Evolutionary conservation across 2,329 filamentous ascomycete species (phyloP), one percentile per base, ranked within the genome.

Genomic region (Chaetomium sp.): DNA sequence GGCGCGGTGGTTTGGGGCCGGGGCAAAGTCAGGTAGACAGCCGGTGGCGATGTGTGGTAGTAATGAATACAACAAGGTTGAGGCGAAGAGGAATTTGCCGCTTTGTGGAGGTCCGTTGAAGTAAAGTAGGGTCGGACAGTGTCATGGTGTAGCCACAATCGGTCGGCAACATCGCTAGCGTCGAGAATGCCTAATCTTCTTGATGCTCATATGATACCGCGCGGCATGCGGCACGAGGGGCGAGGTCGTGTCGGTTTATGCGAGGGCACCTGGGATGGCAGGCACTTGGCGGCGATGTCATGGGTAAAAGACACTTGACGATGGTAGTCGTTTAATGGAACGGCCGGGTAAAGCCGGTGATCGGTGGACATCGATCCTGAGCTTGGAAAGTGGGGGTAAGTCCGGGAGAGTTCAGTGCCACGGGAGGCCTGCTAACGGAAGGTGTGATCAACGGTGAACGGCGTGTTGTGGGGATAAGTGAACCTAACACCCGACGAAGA

Each of bases 361-460:
- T 47, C 6, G 11, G n/a, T 47, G 32, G 44, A 47, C 33, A 10
- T 36, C 33, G 32, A 53, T 6, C 19, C 19, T 27, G 19, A 27
- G 19, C 19, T 27, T 27, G 19, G 19, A 3, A 27, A 49, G 10
- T 32, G 48, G 48, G 11, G 19, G 43, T 11, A 27, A 27, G n/a
- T 45, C 9, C 19, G 43, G 19, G 32, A n/a, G 6, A 38, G 36
- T 41, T 40, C 9, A 11, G 33, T 49, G 47, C 9, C 37, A 19
- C 47, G 36, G 47, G 36, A 49, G 6, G 2, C 52, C 53, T 32
- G 7, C n/a, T 46, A 54, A 35, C 9, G 49, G 53, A 49, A 55
- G 58, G 55, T 60, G 55, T 58, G 58, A 56, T 56, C 49, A 49
- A 49, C 19, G 14, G 19, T 45, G 32, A 35, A 49, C 47, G 44